Percentiles rank a stretch among this genome's conserved stretches.
Evolutionary conservation across 2,329 filamentous ascomycete genomes (phyloP).

Genomic region (Talaromyces verruculosus): DNA sequence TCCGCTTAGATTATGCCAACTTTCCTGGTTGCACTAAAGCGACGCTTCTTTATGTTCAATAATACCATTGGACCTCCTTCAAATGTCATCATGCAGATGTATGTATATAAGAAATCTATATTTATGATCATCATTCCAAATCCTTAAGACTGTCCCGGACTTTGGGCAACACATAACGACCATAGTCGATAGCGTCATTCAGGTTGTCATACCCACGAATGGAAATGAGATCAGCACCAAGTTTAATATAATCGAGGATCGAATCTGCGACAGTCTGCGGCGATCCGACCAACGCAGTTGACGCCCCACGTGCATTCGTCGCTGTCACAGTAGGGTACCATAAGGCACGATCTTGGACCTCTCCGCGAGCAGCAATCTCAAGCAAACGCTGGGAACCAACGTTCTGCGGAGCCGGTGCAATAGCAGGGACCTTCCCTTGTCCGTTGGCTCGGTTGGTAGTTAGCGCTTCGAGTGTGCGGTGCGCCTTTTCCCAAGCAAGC

Average conservation of each 20-base stretch:
- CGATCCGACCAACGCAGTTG: constrained; percentile 59
- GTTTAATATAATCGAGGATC: constrained; percentile 58
- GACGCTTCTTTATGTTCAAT: neutral
- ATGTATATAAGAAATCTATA: neutral
- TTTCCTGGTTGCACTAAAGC: neutral
- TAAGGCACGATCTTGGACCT: constrained; percentile 61
- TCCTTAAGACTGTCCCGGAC: constrained; percentile 38
- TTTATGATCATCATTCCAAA: neutral
- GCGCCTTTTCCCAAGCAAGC: constrained; percentile 61
- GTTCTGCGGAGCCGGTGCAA: constrained; percentile 53
- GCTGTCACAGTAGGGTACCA: constrained; percentile 65
- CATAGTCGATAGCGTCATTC: constrained; percentile 61
- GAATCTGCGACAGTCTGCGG: constrained; percentile 55
- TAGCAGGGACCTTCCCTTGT: constrained; percentile 31
- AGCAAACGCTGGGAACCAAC: constrained; percentile 60
- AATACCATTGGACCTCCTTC: neutral
- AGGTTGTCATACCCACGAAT: constrained; percentile 63
- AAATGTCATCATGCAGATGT: neutral
- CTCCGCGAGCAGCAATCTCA: constrained; percentile 54
- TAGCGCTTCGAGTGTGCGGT: constrained; percentile 56
- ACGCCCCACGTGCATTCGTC: constrained; percentile 60
- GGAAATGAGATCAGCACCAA: constrained; percentile 59
- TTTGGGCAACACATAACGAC: constrained; percentile 55
- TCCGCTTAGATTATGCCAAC: neutral
- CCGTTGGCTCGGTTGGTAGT: constrained; percentile 45